These are phyloP conservation scores for Phytophthora pistaciae DNA, from an alignment of 352 stramenopile genomes.

Conservation along the genomic window DNA sequence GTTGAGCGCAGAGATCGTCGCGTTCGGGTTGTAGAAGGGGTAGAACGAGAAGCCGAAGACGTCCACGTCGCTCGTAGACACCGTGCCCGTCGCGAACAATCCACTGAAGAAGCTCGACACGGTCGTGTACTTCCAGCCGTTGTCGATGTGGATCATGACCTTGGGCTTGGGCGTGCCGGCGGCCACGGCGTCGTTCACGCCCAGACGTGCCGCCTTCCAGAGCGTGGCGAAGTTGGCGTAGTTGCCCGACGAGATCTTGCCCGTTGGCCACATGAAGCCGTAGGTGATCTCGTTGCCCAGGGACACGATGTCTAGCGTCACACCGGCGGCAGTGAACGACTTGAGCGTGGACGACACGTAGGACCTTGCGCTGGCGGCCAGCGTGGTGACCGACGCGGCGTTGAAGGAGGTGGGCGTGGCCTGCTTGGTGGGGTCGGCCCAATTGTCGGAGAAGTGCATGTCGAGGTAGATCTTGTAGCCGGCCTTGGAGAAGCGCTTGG, in stretches of 20 bases:
- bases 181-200: slow-evolving; percentile 35
- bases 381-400: slow-evolving; percentile 18
- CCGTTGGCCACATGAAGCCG: slow-evolving; percentile 36
- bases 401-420: slow-evolving; percentile 24
- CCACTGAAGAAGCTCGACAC: slow-evolving; percentile 42
- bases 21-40: slow-evolving; percentile 11
- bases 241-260: slow-evolving; percentile 31
- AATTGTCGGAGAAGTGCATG: slow-evolving; percentile 48
- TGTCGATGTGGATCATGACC: slow-evolving; percentile 51
- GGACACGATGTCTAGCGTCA: slow-evolving; percentile 35
- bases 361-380: slow-evolving; percentile 16
- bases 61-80: slow-evolving; percentile 40
- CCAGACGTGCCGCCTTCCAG: slow-evolving; percentile 37
- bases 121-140: slow-evolving; percentile 44
- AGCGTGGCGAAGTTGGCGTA: slow-evolving; percentile 35
- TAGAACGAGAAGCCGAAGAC: slow-evolving; percentile 48
- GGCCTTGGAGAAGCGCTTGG: slow-evolving; percentile 37
- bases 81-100: slow-evolving; percentile 33
- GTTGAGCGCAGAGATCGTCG: background rate
- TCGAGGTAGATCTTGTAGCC: slow-evolving; percentile 45
- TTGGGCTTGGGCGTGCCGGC: slow-evolving; percentile 36
- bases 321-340: slow-evolving; percentile 32
- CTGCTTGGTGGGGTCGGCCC: slow-evolving; percentile 33
- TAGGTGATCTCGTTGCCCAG: slow-evolving; percentile 45
- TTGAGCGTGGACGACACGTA: slow-evolving; percentile 42